A percentile compares a stretch with the other conserved stretches of the same genome.
phyloP scores from a whole-genome alignment of 768 basidiomycete genomes.

The Pisolithus marmoratus region DNA sequence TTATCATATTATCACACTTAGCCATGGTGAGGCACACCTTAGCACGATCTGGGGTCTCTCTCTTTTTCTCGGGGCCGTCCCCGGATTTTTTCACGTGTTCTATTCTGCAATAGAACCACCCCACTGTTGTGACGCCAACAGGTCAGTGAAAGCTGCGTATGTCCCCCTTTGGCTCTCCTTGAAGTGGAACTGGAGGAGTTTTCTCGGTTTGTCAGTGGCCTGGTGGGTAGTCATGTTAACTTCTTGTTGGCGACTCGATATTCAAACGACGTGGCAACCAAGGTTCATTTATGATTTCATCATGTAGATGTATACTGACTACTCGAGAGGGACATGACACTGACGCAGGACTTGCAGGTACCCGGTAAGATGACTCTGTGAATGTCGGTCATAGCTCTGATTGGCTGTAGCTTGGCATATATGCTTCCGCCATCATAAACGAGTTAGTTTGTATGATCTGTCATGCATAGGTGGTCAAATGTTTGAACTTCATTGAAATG shows the following conservation, averaged over 20 bases:
- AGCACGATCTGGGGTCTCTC: conserved; percentile 85
- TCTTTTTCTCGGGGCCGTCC: conserved; percentile 77
- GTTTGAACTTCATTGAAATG: conserved; percentile 41
- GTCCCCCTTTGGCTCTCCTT: conserved; percentile 77
- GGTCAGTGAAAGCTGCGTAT: conserved; percentile 54
- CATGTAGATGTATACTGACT: conserved; percentile 36
- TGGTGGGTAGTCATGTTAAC: conserved; percentile 42
- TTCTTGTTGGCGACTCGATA: background rate
- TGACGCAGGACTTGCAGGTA: conserved; percentile 36
- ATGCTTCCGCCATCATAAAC: conserved; percentile 70
- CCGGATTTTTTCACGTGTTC: conserved; percentile 49
- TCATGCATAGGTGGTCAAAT: background rate
- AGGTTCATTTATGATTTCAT: conserved; percentile 82
- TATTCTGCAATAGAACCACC: conserved; percentile 74
- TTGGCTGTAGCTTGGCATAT: conserved; percentile 62
- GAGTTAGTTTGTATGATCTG: conserved; percentile 32
- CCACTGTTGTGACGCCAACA: conserved; percentile 69
- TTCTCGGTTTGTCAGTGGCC: conserved; percentile 67
- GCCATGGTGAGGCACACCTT: conserved; percentile 74
- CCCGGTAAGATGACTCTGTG: conserved; percentile 42
- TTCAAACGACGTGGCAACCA: conserved; percentile 1
- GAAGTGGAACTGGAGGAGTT: conserved; percentile 71
- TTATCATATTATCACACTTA: conserved; percentile 17
- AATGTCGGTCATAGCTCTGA: background rate
- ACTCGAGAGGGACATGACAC: background rate